Evolutionary conservation across 805 yeast genomes (phyloP).

Genomic region (Scheffersomyces lignosus): DNA sequence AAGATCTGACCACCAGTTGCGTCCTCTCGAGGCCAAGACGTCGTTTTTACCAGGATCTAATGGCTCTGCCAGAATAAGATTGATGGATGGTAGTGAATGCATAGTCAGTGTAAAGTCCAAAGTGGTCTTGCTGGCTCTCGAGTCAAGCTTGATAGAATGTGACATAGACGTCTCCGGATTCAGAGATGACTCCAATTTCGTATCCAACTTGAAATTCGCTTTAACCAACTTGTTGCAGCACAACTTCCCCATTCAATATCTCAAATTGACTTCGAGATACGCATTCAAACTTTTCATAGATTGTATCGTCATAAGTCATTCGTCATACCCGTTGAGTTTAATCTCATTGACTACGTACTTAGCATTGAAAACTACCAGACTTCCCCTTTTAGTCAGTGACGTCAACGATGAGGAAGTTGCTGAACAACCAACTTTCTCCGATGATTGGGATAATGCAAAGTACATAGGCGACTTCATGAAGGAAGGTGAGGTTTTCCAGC

Average conservation of each 20-base stretch:
- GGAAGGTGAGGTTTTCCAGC: slow-evolving; percentile 44
- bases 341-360: slow-evolving; percentile 78
- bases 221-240: slow-evolving; percentile 53
- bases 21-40: slow-evolving; percentile 83
- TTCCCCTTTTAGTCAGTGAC: slow-evolving; percentile 72
- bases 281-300: slow-evolving; percentile 78
- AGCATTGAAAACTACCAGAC: slow-evolving; percentile 74
- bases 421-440: slow-evolving; percentile 89
- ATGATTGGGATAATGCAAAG: slow-evolving; percentile 71
- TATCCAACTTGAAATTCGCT: slow-evolving; percentile 60
- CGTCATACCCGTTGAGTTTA: slow-evolving; percentile 78
- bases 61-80: slow-evolving; percentile 86
- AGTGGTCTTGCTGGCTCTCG: slow-evolving; percentile 52
- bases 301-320: slow-evolving; percentile 71
- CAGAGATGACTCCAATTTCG: slow-evolving; percentile 75
- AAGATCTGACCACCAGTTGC: slow-evolving; percentile 66
- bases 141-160: slow-evolving; percentile 59
- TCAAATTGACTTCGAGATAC: slow-evolving; percentile 71
- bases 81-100: slow-evolving; percentile 91
- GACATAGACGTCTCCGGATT: slow-evolving; percentile 81
- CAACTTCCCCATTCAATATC: slow-evolving; percentile 51
- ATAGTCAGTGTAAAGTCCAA: slow-evolving; percentile 87
- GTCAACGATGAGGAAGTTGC: slow-evolving; percentile 69
- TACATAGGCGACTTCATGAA: slow-evolving; percentile 39
- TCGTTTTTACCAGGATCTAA: slow-evolving; percentile 83